These are phyloP conservation scores for Saccharomycopsis hybrid DNA, from an alignment of 1,139 yeast species.

Conservation along the genomic window DNA sequence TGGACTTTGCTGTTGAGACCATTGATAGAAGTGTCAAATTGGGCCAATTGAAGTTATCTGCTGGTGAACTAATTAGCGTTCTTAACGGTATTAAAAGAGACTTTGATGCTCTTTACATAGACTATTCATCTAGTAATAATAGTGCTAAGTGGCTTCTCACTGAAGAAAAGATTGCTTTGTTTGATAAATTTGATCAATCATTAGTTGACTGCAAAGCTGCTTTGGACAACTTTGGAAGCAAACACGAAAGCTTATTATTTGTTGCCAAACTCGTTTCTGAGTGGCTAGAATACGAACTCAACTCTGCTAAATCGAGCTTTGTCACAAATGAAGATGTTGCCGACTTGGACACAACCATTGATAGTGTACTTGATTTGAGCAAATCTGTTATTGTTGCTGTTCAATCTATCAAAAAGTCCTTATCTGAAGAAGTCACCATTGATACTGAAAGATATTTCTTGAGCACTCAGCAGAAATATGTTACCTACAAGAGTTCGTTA, in stretches of 20 bases:
- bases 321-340: too few species aligned
- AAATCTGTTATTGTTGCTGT: conserved; percentile 59
- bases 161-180: conserved; percentile 17
- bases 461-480: conserved; percentile 40
- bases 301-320: conserved; percentile 24
- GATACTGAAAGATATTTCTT: conserved; percentile 66
- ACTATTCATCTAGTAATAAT: neutral
- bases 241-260: conserved; percentile 33
- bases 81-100: neutral
- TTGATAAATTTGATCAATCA: conserved; percentile 27
- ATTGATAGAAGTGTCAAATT: conserved; percentile 27
- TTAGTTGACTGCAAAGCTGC: conserved; percentile 19
- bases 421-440: conserved; percentile 34
- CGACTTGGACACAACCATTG: conserved; percentile 45
- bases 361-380: conserved; percentile 44
- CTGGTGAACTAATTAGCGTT: neutral
- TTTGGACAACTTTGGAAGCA: conserved; percentile 31
- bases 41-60: conserved; percentile 11
- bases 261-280: conserved; percentile 39
- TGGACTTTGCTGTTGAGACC: conserved; percentile 41
- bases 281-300: conserved; percentile 30
- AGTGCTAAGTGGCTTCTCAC: neutral
- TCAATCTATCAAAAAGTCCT: conserved; percentile 46
- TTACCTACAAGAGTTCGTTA: conserved; percentile 34
- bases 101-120: neutral